Conservation (phyloP, 2,329 filamentous ascomycete species). For the Zasmidium angulare region DNA sequence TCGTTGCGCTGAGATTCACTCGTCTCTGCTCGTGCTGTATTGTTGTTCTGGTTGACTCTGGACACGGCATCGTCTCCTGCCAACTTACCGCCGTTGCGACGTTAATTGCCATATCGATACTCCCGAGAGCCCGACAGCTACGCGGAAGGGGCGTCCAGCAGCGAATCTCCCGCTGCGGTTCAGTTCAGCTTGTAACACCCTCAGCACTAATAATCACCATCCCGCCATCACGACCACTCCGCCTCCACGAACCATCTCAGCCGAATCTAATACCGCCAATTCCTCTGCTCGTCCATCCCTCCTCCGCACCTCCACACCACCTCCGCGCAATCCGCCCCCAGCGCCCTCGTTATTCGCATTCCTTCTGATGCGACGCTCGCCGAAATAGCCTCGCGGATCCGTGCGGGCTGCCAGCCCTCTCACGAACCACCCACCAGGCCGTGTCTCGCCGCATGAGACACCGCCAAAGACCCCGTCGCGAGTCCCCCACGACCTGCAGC, state of each 20-base stretch:
- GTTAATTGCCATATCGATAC: not conserved
- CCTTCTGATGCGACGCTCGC: conserved; percentile 4
- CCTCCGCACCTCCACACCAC: not conserved
- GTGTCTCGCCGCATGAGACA: conserved; percentile 6
- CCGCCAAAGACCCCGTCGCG: conserved; percentile 2
- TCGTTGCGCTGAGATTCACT: not conserved
- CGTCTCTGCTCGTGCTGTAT: not conserved
- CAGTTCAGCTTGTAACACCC: not conserved
- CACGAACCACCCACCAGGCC: not conserved
- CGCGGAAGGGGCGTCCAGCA: not conserved
- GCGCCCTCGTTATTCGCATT: not conserved
- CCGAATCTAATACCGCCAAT: not conserved
- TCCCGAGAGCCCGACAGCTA: not conserved
- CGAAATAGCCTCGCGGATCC: conserved; percentile 8
- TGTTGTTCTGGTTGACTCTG: not conserved
- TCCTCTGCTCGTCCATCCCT: not conserved
- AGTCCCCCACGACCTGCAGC: conserved; percentile 8
- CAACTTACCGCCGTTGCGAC: not conserved
- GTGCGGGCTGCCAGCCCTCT: conserved; percentile 4
- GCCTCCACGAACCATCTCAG: not conserved
- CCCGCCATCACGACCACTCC: not conserved
- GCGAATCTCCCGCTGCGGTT: not conserved
- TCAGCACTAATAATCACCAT: not conserved
- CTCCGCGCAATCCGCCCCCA: not conserved
- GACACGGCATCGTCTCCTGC: not conserved